Conservation (phyloP, 768 basidiomycete species). For the Kwoniella sp. region DNA sequence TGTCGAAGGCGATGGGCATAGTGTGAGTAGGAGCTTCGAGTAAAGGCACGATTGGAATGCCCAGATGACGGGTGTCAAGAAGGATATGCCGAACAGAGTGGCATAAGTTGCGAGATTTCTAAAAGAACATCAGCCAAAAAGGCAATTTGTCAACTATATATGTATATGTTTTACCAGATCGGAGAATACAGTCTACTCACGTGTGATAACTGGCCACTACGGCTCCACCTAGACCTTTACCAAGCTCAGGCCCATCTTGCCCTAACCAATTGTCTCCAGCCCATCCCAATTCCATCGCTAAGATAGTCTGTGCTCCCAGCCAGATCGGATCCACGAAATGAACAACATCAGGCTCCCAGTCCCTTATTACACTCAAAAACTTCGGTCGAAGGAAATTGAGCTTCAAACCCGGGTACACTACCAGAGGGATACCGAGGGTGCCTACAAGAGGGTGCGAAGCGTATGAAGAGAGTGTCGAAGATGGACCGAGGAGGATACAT, state of each 20-base stretch:
- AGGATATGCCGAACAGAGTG: constrained; percentile 57
- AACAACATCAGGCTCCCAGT: constrained; percentile 59
- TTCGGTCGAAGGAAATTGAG: constrained; percentile 59
- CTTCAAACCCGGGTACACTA: constrained; percentile 58
- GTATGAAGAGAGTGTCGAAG: constrained; percentile 56
- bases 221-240: constrained; percentile 52
- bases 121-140: too few relatives aligned
- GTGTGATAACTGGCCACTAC: constrained; percentile 59
- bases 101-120: constrained; percentile 58
- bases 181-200: constrained; percentile 28
- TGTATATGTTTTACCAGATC: too few relatives aligned
- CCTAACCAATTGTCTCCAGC: constrained; percentile 54
- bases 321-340: constrained; percentile 61
- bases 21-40: constrained; percentile 55
- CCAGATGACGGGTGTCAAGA: constrained; percentile 59
- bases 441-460: constrained; percentile 58
- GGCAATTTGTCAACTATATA: too few relatives aligned
- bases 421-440: constrained; percentile 57
- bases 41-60: constrained; percentile 52
- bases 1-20: constrained; percentile 59
- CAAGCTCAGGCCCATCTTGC: constrained; percentile 42
- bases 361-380: constrained; percentile 55
- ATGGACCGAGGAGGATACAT: constrained; percentile 59
- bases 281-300: constrained; percentile 57
- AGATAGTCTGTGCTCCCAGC: constrained; percentile 59